Base-by-base conservation (phyloP, 768 basidiomycete genomes). In the Rhodotorula diobovata region DNA sequence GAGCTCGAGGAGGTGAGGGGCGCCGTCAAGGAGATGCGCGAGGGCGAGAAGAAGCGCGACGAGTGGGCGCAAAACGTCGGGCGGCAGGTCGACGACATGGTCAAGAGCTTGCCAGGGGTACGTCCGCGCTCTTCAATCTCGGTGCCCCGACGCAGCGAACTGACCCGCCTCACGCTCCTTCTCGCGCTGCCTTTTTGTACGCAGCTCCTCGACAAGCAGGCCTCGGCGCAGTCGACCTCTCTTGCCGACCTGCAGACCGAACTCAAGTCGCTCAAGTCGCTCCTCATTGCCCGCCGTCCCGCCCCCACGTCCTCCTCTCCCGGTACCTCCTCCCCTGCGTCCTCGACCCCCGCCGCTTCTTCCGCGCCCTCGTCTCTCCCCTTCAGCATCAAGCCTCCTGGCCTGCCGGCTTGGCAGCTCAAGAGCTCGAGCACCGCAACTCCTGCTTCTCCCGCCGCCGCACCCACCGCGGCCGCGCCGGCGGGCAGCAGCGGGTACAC, bases 171-270 rank as follows among this genome's bases (percentile, higher is more conserved):
- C n/a, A 4, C 41, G 48, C 45, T 59, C 9, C 2, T 32, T 3
- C 46, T 4, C 46, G n/a, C n/a, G 6, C 6, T 20, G 18, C 30
- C 46, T 18, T 11, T 21, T 21, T 34, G 1, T 32, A 41, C 23
- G 4, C 63, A 98, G 94, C 91, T 97, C 90, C 89, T 96, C 63
- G 91, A 96, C 66, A 93, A 91, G 82, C 91, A 89, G 79, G 90
- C 92, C 79, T 89, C 91, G 65, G 85, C 86, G 23, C 93, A 96
- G 80, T 85, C 86, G 32, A 87, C 89, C 70, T 90, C 92, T 2
- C 84, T 97, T 23, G 82, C 85, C 63, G 95, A 97, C 76, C 84
- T 98, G 21, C 93, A 96, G 76, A 88, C 92, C 75, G 95, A 98
- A 79, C 85, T 98, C 77, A 93, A 93, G 78, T 97, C 94, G 0